Base-by-base conservation (phyloP, 176 grass and related monocot species). In the Chrysopogon serrulatus region DNA sequence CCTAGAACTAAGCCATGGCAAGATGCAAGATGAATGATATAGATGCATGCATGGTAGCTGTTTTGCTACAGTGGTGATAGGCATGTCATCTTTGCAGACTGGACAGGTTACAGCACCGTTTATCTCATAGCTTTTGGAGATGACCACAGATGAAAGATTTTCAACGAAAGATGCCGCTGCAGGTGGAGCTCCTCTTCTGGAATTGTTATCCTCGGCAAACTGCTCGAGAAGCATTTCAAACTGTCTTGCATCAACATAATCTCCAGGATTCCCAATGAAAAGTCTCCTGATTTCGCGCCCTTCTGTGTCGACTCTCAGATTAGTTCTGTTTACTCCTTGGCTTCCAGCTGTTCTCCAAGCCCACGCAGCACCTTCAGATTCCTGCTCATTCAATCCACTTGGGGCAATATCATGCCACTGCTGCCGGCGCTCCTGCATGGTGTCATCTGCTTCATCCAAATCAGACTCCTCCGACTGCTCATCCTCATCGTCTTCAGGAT, bases 141-240 rank as follows among this genome's bases (percentile, higher is more conserved):
- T 86, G 63, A 90, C 48, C 54, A 95, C 70, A 67, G 81, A 84
- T 69, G 93, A 87, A 30, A 98, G 87, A 53, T 77, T 88, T 61
- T 84, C 71, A 68, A 88, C 16, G 4, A 44, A 92, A 21, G 86
- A 90, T 83, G 69, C 73, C 11, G 89, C 84, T 67, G 96, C 88
- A 74, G 95, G 88, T 77, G 90, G 88, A 86, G 95, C 82, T n/a
- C 96, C 93, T 87, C 87, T 95, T 82, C 84, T 90, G 17, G 81
- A 79, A 84, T 27, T 82, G 36, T 88, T 88, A 73, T 88, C 74
- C 54, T 93, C 89, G n/a, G 87, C 93, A 86, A 98, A 85, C 44
- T 88, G 91, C 27, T 98, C 93, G 43, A 98, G 88, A 60, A 95
- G 77, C 62, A 91, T 90, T 64, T 93, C 93, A 26, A 95, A 93